These are phyloP conservation scores for Xerocomus potaroensis DNA, from an alignment of 768 basidiomycete species.

Conservation along the genomic window DNA sequence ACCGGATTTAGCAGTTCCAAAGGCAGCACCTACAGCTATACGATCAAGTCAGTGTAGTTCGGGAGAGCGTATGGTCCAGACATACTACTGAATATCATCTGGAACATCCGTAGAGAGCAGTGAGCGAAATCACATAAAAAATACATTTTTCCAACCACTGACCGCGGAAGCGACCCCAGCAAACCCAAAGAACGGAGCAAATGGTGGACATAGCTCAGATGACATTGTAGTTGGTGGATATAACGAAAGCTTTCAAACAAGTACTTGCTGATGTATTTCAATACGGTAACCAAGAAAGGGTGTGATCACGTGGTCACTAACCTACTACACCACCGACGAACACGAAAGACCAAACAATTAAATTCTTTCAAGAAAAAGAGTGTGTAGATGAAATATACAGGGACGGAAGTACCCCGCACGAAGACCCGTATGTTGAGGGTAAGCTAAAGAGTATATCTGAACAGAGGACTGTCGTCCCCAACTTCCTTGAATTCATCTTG, in stretches of 20 bases:
- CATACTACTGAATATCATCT: conserved; percentile 98
- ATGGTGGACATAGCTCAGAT: conserved; percentile 70
- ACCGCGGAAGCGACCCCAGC: conserved; percentile 94
- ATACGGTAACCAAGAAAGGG: neutral
- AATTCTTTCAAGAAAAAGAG: too few relatives aligned
- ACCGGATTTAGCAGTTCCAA: conserved; percentile 94
- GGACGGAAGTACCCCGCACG: neutral
- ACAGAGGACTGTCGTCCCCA: conserved; percentile 53
- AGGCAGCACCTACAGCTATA: conserved; percentile 88
- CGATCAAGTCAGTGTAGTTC: conserved; percentile 8
- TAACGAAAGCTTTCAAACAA: neutral
- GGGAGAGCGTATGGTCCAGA: conserved; percentile 16
- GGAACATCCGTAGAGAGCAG: neutral
- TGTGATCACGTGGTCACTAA: too few relatives aligned
- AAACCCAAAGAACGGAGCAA: conserved; percentile 97
- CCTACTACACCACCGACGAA: too few relatives aligned
- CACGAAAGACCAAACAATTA: too few relatives aligned
- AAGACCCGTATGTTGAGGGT: neutral
- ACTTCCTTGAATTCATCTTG: conserved; percentile 39
- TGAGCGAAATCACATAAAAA: conserved; percentile 9
- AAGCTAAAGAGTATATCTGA: conserved; percentile 35
- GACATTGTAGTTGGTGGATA: conserved; percentile 39
- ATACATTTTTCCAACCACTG: conserved; percentile 28
- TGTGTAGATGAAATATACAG: too few relatives aligned
- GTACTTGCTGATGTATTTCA: neutral